Conservation (phyloP, 805 yeast species). For the Ogataea zsoltii region DNA sequence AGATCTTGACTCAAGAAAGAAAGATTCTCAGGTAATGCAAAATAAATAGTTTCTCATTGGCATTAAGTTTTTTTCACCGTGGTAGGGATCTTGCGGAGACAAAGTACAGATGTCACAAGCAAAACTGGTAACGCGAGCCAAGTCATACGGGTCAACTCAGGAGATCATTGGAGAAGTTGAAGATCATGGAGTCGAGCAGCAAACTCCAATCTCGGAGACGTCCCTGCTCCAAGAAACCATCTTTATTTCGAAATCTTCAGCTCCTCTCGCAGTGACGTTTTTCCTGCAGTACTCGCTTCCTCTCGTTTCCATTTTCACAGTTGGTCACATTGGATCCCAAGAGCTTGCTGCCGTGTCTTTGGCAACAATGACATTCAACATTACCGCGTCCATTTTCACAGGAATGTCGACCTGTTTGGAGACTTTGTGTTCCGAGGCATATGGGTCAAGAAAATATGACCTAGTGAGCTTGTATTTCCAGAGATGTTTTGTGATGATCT, state of each 20-base stretch:
- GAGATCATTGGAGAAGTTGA: not conserved
- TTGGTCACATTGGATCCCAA: conserved; percentile 63
- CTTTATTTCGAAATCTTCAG: conserved; percentile 33
- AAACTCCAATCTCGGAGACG: not conserved
- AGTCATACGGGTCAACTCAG: not conserved
- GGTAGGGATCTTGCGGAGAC: too few relatives aligned
- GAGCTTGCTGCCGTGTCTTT: conserved; percentile 70
- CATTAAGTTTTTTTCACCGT: too few relatives aligned
- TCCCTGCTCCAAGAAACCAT: not conserved
- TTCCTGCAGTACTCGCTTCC: conserved; percentile 64
- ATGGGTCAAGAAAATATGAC: conserved; percentile 43
- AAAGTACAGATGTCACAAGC: too few relatives aligned
- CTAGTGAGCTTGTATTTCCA: conserved; percentile 43
- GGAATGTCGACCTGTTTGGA: conserved; percentile 71
- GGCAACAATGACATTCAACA: conserved; percentile 71
- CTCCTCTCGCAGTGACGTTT: conserved; percentile 61
- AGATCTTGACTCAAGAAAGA: too few relatives aligned
- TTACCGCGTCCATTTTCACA: conserved; percentile 66
- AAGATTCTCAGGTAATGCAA: too few relatives aligned
- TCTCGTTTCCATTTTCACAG: conserved; percentile 68
- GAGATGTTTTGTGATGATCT: conserved; percentile 54
- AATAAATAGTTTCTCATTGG: too few relatives aligned
- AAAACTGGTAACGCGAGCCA: not conserved
- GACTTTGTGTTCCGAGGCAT: conserved; percentile 70
- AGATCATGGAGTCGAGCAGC: not conserved